Conservation (phyloP, 2,329 filamentous ascomycete species). For the Talaromyces amestolkiae region DNA sequence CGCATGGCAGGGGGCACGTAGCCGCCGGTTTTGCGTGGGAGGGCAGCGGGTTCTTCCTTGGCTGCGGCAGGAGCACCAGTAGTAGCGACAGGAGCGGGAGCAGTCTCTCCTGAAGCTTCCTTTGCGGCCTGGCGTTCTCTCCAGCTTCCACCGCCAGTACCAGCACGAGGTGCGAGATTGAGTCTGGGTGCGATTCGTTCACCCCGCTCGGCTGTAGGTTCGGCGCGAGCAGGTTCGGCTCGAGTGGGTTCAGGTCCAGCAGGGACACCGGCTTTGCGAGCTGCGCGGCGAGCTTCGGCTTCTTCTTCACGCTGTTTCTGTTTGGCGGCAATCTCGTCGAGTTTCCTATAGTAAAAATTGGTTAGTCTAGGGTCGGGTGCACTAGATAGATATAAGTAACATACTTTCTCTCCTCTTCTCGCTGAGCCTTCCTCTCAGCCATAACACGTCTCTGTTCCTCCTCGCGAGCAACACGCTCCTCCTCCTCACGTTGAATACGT, state of each 20-base stretch:
- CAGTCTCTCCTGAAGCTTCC: constrained; percentile 35
- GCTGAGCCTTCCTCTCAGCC: constrained; percentile 65
- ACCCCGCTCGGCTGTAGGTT: constrained; percentile 32
- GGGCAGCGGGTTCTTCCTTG: constrained; percentile 31
- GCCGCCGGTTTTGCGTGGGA: constrained; percentile 33
- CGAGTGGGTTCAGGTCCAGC: constrained; percentile 32
- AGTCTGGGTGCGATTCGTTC: constrained; percentile 53
- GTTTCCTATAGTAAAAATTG: constrained; percentile 51
- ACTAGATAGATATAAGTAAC: constrained; percentile 27
- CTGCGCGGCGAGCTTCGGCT: constrained; percentile 71
- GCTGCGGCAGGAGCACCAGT: constrained; percentile 23
- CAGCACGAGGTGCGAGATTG: constrained; percentile 51
- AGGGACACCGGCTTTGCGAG: constrained; percentile 54
- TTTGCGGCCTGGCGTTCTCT: constrained; percentile 60
- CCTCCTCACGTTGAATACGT: constrained; percentile 73
- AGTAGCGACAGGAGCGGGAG: constrained; percentile 27
- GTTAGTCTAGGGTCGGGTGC: constrained; percentile 19
- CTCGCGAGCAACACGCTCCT: constrained; percentile 75
- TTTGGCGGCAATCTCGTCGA: constrained; percentile 60
- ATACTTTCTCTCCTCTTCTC: constrained; percentile 59
- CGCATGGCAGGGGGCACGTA: constrained; percentile 45
- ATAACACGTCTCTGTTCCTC: constrained; percentile 75
- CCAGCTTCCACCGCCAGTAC: constrained; percentile 48
- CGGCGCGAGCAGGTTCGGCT: constrained; percentile 8
- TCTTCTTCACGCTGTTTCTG: constrained; percentile 87